Conservation (phyloP, 371 early-diverging fungal genomes). For the Hamiltosporidium tvaerminnensis region DNA sequence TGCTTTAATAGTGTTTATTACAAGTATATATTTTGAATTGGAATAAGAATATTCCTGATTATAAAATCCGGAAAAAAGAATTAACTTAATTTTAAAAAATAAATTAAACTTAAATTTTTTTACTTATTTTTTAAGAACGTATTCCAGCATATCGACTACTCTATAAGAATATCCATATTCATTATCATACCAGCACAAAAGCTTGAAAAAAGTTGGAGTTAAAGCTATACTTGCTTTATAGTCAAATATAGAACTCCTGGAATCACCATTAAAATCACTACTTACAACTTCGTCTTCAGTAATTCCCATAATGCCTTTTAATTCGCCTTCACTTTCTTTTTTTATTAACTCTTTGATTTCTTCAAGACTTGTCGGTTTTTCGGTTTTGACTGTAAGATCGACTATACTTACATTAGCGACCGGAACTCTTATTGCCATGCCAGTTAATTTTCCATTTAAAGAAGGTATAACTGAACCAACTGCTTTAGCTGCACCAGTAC, state of each 20-base stretch:
- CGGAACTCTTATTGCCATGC: conserved; percentile 71
- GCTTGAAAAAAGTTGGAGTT: conserved; percentile 85
- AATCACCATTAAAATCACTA: conserved; percentile 76
- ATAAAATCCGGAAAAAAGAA: too few species aligned
- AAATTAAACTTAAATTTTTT: background rate
- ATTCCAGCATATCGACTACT: conserved; percentile 52
- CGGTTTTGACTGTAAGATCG: conserved; percentile 77
- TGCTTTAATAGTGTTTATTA: too few species aligned
- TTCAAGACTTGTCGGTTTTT: conserved; percentile 55
- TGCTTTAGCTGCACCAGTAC: conserved; percentile 97
- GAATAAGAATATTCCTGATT: too few species aligned
- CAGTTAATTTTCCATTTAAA: conserved; percentile 67
- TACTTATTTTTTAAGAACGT: conserved; percentile 19
- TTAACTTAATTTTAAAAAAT: too few species aligned
- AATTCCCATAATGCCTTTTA: conserved; percentile 80
- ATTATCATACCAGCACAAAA: conserved; percentile 73
- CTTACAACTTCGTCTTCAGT: conserved; percentile 91
- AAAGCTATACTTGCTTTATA: conserved; percentile 84
- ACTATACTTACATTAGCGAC: conserved; percentile 90
- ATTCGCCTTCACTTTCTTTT: conserved; percentile 58
- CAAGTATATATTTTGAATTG: too few species aligned
- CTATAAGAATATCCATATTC: conserved; percentile 77
- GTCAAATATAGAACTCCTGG: conserved; percentile 78
- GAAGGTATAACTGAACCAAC: conserved; percentile 90
- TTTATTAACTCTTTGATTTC: conserved; percentile 21